A percentile compares a stretch with the other conserved stretches of the same genome.
These are phyloP conservation scores for Kodamaea sp. DNA, from an alignment of 1,139 yeast species.

Conservation along the genomic window DNA sequence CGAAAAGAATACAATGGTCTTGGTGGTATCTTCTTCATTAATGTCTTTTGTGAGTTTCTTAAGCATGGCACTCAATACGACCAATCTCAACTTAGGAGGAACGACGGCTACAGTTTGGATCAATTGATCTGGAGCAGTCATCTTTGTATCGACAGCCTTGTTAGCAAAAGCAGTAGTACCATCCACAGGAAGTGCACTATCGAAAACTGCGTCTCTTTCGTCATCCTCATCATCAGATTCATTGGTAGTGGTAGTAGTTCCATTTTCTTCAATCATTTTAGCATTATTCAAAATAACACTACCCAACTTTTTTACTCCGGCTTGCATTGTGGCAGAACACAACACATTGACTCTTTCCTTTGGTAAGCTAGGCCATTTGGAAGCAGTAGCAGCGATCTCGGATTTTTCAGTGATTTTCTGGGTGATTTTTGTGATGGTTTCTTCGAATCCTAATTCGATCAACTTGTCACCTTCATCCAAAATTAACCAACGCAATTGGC, in stretches of 20 bases:
- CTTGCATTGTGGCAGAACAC: constrained; percentile 93
- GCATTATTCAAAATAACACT: constrained; percentile 72
- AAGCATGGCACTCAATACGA: constrained; percentile 70
- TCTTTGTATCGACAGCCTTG: constrained; percentile 29
- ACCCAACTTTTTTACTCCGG: constrained; percentile 77
- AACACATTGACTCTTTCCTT: constrained; percentile 69
- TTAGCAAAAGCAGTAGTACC: constrained; percentile 44
- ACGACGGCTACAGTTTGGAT: constrained; percentile 75
- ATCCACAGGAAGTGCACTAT: constrained; percentile 21
- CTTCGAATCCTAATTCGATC: constrained; percentile 95
- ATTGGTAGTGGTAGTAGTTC: neutral
- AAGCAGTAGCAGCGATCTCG: constrained; percentile 38
- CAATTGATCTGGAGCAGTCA: constrained; percentile 86
- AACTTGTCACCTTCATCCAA: constrained; percentile 95
- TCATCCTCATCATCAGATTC: neutral
- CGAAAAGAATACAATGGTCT: constrained; percentile 84
- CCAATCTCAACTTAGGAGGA: constrained; percentile 89
- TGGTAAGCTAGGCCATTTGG: constrained; percentile 61
- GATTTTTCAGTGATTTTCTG: constrained; percentile 51
- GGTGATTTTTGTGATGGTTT: constrained; percentile 78
- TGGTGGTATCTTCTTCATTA: constrained; percentile 27
- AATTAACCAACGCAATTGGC: constrained; percentile 78
- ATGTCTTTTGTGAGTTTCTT: constrained; percentile 43
- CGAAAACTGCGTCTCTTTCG: constrained; percentile 18
- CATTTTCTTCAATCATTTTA: constrained; percentile 51